Evolutionary conservation across 2,329 filamentous ascomycete species (phyloP).

Genomic region (Periconia sp.): DNA sequence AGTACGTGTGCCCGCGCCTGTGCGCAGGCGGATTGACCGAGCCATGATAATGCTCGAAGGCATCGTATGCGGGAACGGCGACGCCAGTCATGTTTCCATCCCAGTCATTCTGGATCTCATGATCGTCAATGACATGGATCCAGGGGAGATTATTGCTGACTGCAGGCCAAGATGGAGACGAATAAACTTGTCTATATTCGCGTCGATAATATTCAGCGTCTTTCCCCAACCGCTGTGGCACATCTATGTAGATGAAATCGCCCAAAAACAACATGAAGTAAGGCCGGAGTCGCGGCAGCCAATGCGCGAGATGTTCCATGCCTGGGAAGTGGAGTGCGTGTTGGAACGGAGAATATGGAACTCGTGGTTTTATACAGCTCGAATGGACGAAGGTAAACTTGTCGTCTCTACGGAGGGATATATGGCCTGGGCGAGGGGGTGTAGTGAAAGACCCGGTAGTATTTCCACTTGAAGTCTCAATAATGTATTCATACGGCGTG

Average conservation of each 20-base stretch:
- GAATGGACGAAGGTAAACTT: slow-evolving; percentile 89
- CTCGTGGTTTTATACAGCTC: slow-evolving; percentile 87
- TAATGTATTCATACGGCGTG: slow-evolving; percentile 77
- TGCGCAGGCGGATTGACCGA: slow-evolving; percentile 77
- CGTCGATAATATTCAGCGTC: slow-evolving; percentile 76
- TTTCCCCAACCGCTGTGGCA: slow-evolving; percentile 76
- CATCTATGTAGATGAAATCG: slow-evolving; percentile 89
- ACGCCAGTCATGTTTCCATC: slow-evolving; percentile 77
- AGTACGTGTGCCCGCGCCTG: slow-evolving; percentile 73
- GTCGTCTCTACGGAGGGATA: slow-evolving; percentile 59
- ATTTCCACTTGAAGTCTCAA: slow-evolving; percentile 70
- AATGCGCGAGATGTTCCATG: slow-evolving; percentile 72
- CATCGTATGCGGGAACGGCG: slow-evolving; percentile 77
- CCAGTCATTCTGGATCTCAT: slow-evolving; percentile 97
- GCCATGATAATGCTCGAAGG: slow-evolving; percentile 85
- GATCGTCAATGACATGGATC: slow-evolving; percentile 96
- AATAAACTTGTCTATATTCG: slow-evolving; percentile 94
- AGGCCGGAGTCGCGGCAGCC: slow-evolving; percentile 69
- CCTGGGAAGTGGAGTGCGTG: slow-evolving; percentile 83
- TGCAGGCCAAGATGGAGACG: slow-evolving; percentile 84
- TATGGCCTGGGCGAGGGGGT: slow-evolving; percentile 69
- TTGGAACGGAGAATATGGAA: slow-evolving; percentile 84
- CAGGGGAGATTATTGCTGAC: slow-evolving; percentile 82
- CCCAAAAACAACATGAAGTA: slow-evolving; percentile 76
- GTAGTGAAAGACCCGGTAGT: slow-evolving; percentile 80